Percentiles rank a stretch among this genome's conserved stretches.
phyloP scores from a whole-genome alignment of 768 basidiomycete species.

The Leccinum subgranulosum region DNA sequence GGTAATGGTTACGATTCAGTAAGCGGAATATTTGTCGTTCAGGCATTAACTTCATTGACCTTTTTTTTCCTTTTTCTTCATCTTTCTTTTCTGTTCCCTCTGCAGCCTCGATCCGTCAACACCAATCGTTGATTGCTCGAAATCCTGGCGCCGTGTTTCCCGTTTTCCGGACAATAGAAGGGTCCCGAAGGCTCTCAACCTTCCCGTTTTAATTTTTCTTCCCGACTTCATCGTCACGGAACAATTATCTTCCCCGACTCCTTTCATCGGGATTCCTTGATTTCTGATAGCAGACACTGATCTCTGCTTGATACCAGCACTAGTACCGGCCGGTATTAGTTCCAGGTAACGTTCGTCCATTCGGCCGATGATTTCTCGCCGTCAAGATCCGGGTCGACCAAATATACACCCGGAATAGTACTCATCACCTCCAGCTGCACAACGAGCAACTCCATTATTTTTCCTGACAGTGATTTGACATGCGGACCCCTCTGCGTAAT shows the following conservation, averaged over 20 bases:
- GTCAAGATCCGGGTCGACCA: neutral
- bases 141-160: neutral
- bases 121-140: neutral
- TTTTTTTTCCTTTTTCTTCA: neutral
- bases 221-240: neutral
- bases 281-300: neutral
- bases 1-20: slow-evolving; percentile 9
- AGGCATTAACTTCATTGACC: slow-evolving; percentile 14
- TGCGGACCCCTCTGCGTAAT: neutral
- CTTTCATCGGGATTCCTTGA: neutral
- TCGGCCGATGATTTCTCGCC: neutral
- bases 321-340: neutral
- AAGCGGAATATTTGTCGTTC: slow-evolving; percentile 19
- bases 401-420: neutral
- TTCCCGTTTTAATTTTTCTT: slow-evolving; percentile 1
- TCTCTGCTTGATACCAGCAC: neutral
- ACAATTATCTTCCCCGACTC: neutral
- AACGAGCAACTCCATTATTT: neutral
- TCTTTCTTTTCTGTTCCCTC: neutral
- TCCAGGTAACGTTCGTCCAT: slow-evolving; percentile 5
- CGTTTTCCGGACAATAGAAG: neutral
- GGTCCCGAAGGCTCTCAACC: neutral
- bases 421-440: neutral
- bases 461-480: slow-evolving; percentile 3
- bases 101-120: slow-evolving; percentile 5